Conservation (phyloP, 163 green algal genomes). For the Scenedesmus sp. region DNA sequence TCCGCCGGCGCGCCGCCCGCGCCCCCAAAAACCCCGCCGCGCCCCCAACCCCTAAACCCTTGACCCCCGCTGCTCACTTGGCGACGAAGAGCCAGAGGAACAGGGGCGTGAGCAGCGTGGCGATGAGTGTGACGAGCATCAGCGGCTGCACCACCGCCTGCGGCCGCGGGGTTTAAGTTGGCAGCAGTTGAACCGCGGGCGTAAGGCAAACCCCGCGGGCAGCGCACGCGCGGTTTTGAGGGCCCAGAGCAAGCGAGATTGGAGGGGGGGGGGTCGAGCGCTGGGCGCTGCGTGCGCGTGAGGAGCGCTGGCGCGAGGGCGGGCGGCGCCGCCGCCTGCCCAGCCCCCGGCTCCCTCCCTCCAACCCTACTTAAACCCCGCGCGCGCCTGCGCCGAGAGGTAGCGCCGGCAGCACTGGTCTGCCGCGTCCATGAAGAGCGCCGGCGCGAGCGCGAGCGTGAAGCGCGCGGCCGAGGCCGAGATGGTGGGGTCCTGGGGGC, state of each 20-base stretch:
- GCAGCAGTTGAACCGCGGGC: no score
- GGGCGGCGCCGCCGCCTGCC: neutral
- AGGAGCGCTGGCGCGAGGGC: neutral
- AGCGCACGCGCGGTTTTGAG: neutral
- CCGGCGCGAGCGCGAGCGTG: constrained; percentile 61
- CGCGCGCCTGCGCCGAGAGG: constrained; percentile 21
- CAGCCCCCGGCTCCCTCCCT: no score
- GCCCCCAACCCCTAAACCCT: neutral
- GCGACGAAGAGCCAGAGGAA: constrained; percentile 69
- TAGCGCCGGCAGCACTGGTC: constrained; percentile 63
- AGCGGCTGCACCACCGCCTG: constrained; percentile 62
- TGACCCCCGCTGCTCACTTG: constrained; percentile 31
- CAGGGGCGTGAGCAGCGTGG: constrained; percentile 62
- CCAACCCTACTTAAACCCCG: no score
- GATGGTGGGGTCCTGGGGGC: constrained; percentile 54
- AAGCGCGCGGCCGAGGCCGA: constrained; percentile 55
- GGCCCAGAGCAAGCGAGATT: no score
- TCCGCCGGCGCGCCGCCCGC: no score
- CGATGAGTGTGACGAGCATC: constrained; percentile 66
- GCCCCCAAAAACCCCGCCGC: no score
- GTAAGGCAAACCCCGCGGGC: no score
- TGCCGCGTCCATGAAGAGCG: constrained; percentile 60
- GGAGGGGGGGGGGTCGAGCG: no score
- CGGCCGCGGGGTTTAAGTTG: constrained; percentile 15
- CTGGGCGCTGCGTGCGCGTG: neutral